Evolutionary conservation across 257 asterid species (phyloP).

Genomic region (Echium plantagineum): DNA sequence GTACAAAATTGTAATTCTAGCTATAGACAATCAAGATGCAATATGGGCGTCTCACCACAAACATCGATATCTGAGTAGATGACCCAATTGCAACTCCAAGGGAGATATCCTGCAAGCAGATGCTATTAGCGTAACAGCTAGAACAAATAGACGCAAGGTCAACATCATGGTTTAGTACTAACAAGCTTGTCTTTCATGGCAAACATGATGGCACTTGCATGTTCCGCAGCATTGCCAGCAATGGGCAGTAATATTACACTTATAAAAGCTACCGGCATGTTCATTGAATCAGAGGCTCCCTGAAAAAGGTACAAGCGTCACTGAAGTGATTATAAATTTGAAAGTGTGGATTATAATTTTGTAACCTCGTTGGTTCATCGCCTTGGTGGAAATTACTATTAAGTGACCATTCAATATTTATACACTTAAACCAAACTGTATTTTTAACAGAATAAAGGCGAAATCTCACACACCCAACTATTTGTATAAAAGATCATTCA

Average conservation of each 20-base stretch:
- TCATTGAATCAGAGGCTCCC: slow-evolving; percentile 92
- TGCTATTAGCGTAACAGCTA: slow-evolving; percentile 6
- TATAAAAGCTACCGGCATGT: slow-evolving; percentile 81
- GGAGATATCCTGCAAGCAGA: slow-evolving; percentile 33
- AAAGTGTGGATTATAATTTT: not conserved
- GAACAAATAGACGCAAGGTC: slow-evolving; percentile 1
- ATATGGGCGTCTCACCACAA: slow-evolving; percentile 49
- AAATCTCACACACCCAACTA: too few species aligned
- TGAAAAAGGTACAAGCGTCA: slow-evolving; percentile 17
- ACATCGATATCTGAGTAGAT: slow-evolving; percentile 98
- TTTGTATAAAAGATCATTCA: too few species aligned
- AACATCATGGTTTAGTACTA: slow-evolving; percentile 12
- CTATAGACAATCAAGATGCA: not conserved
- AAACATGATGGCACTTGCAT: slow-evolving; percentile 97
- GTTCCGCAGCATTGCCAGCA: slow-evolving; percentile 97
- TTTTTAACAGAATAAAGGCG: too few species aligned
- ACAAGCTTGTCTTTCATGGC: slow-evolving; percentile 84
- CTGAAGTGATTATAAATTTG: not conserved
- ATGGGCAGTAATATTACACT: slow-evolving; percentile 89
- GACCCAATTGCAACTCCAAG: slow-evolving; percentile 98
- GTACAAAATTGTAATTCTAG: not conserved
- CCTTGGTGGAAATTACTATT: too few species aligned
- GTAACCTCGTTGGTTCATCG: too few species aligned
- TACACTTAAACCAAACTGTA: too few species aligned
- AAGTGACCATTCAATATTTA: too few species aligned